These are phyloP conservation scores for Hygrophila difformis DNA, from an alignment of 257 asterid genomes.

Conservation along the genomic window DNA sequence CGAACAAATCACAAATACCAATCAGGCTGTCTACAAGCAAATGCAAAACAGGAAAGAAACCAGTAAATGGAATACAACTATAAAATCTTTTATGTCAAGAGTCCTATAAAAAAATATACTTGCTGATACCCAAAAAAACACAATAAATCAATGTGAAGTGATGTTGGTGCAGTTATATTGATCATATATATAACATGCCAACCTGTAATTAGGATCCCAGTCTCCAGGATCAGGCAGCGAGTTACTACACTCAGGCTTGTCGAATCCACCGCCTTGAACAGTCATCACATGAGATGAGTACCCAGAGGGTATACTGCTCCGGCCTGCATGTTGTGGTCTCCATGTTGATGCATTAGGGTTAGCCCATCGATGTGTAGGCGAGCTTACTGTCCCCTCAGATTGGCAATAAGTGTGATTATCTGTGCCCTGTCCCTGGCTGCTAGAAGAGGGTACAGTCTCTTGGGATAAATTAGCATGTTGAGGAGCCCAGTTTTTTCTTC, in stretches of 20 bases:
- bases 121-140: too few species aligned
- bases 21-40: too few species aligned
- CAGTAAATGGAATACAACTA: too few species aligned
- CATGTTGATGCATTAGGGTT: conserved; percentile 38
- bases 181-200: conserved; percentile 6
- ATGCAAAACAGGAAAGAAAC: too few species aligned
- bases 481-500: conserved; percentile 66
- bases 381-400: conserved; percentile 55
- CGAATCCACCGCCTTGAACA: conserved; percentile 45
- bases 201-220: conserved; percentile 99
- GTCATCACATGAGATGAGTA: conserved; percentile 45
- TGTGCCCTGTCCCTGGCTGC: conserved; percentile 51
- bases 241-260: conserved; percentile 60
- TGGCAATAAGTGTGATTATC: conserved; percentile 43
- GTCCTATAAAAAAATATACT: too few species aligned
- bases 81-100: too few species aligned
- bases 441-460: conserved; percentile 46
- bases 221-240: conserved; percentile 96
- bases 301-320: conserved; percentile 41
- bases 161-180: conserved; percentile 5
- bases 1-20: too few species aligned
- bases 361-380: conserved; percentile 51
- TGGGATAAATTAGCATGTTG: conserved; percentile 55
- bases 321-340: conserved; percentile 67
- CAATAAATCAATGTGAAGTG: conserved; percentile 7